phyloP scores from a whole-genome alignment of 2,329 filamentous ascomycete genomes.

The Penicillium sp. region DNA sequence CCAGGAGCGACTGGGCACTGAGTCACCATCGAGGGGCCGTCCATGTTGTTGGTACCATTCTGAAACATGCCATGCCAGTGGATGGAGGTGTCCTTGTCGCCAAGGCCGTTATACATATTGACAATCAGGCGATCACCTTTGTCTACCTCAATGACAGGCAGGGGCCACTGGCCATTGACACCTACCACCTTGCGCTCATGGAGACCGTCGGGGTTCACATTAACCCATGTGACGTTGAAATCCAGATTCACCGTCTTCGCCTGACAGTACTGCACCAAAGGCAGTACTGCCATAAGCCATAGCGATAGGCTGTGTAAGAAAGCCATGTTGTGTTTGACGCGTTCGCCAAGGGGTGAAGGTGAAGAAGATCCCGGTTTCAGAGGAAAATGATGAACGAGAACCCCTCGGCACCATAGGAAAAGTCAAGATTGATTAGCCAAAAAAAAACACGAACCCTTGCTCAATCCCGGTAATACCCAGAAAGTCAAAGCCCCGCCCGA shows the following conservation, averaged over 20 bases:
- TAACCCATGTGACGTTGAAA: slow-evolving; percentile 57
- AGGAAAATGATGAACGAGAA: not conserved
- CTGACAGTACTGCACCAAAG: not conserved
- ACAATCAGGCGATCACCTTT: slow-evolving; percentile 71
- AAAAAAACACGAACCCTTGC: too few relatives aligned
- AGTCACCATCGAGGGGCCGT: slow-evolving; percentile 67
- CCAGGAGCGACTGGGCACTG: slow-evolving; percentile 49
- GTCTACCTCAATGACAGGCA: slow-evolving; percentile 71
- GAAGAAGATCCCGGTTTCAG: not conserved
- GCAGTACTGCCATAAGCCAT: not conserved
- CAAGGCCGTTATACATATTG: slow-evolving; percentile 66
- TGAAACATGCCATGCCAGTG: slow-evolving; percentile 81
- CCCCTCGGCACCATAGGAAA: too few relatives aligned
- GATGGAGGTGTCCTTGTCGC: slow-evolving; percentile 64
- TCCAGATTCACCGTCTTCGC: slow-evolving; percentile 34
- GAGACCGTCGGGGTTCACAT: slow-evolving; percentile 56
- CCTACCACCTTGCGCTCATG: slow-evolving; percentile 58
- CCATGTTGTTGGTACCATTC: slow-evolving; percentile 73
- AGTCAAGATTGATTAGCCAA: too few relatives aligned
- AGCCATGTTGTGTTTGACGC: not conserved
- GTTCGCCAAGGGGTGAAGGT: not conserved
- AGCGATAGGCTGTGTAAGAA: not conserved
- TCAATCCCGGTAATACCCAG: too few relatives aligned
- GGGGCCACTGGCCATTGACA: slow-evolving; percentile 74
- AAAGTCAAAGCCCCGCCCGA: too few relatives aligned